A percentile compares a stretch with the other conserved stretches of the same genome.
These are phyloP conservation scores for Aspergillus funiculosus DNA, from an alignment of 495 filamentous ascomycete species.

Conservation along the genomic window DNA sequence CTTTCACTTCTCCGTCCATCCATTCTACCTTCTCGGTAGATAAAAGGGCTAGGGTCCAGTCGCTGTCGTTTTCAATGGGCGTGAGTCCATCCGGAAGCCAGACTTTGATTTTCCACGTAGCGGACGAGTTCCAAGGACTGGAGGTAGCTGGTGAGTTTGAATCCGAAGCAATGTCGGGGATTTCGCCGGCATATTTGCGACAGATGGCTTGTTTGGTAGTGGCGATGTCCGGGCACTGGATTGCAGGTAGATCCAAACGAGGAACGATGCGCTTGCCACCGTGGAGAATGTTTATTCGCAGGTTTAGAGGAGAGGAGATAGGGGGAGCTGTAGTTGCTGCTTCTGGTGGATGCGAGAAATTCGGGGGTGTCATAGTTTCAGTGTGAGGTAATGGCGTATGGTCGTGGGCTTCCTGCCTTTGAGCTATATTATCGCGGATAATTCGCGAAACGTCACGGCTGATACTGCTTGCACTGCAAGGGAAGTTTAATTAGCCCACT, in stretches of 20 bases:
- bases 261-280: conserved; percentile 39
- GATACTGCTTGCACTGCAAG: conserved; percentile 38
- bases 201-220: conserved; percentile 28
- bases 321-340: conserved; percentile 7
- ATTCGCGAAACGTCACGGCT: conserved; percentile 41
- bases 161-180: conserved; percentile 24
- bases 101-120: conserved; percentile 35
- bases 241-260: conserved; percentile 33
- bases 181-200: conserved; percentile 31
- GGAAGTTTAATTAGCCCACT: conserved; percentile 17
- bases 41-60: conserved; percentile 42
- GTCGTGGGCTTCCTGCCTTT: conserved; percentile 19
- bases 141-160: conserved; percentile 13
- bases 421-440: conserved; percentile 37
- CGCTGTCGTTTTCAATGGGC: conserved; percentile 34
- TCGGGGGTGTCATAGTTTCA: conserved; percentile 18
- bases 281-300: conserved; percentile 40
- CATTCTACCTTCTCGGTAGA: conserved; percentile 44
- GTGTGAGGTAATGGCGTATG: conserved; percentile 17
- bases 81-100: conserved; percentile 40
- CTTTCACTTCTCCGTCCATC: conserved; percentile 48
- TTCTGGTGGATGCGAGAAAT: conserved; percentile 14
- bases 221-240: conserved; percentile 32
- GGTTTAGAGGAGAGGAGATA: conserved; percentile 21
- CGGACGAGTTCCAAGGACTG: conserved; percentile 13